Conservation (phyloP, 2,329 filamentous ascomycete species). For the Lizonia empirigonia region DNA sequence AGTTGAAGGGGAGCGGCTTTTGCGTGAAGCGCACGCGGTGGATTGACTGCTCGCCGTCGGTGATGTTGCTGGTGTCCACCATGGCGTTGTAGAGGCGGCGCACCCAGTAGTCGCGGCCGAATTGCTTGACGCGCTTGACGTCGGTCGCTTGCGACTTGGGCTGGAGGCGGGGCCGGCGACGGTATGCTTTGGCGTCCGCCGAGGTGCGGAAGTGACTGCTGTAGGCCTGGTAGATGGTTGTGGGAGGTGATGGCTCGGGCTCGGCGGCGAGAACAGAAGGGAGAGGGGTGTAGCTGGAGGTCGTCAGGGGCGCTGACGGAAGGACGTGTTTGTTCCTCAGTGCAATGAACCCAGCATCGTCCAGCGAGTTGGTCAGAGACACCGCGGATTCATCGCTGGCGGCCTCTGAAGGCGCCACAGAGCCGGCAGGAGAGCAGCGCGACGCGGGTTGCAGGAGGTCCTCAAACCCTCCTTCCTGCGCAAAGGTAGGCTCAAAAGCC, state of each 20-base stretch:
- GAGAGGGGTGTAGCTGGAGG: neutral
- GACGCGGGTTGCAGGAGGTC: neutral
- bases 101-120: slow-evolving; percentile 40
- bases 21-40: slow-evolving; percentile 29
- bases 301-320: neutral
- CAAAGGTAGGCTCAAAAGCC: neutral
- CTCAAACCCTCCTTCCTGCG: neutral
- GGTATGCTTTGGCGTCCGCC: slow-evolving; percentile 25
- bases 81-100: slow-evolving; percentile 39
- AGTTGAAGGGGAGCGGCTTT: slow-evolving; percentile 9
- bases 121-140: slow-evolving; percentile 27
- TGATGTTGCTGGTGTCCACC: slow-evolving; percentile 28
- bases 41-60: slow-evolving; percentile 22
- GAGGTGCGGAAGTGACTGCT: slow-evolving; percentile 25
- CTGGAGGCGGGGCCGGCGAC: slow-evolving; percentile 20
- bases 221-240: slow-evolving; percentile 22
- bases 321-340: neutral
- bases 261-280: neutral
- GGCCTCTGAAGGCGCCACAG: neutral
- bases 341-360: neutral
- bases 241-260: neutral
- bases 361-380: neutral
- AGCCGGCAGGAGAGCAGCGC: neutral
- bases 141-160: slow-evolving; percentile 24
- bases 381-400: neutral